phyloP scores from a whole-genome alignment of 441 rosid species.

The Pelargonium citronellum region DNA sequence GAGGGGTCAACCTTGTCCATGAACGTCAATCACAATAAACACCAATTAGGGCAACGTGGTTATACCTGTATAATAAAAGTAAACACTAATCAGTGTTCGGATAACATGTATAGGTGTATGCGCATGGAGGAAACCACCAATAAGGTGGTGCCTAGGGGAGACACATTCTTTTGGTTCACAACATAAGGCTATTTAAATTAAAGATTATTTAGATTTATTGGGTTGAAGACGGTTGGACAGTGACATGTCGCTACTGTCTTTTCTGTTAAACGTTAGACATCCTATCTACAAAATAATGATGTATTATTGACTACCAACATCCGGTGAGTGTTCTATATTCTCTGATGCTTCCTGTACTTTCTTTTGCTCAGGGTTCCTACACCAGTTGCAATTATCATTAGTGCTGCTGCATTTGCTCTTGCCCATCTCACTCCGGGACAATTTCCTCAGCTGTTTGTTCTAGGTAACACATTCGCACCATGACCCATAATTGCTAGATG shows the following conservation, averaged over 20 bases:
- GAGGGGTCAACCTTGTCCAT: no score
- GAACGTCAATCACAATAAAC: no score
- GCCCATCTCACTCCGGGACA: slow-evolving; percentile 88
- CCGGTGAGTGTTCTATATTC: not conserved
- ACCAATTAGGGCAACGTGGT: no score
- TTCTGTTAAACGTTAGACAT: not conserved
- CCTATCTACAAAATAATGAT: not conserved
- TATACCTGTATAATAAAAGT: no score
- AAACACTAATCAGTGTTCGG: no score
- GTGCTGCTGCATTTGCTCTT: slow-evolving; percentile 83
- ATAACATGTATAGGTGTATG: no score
- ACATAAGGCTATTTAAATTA: no score
- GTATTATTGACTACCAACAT: not conserved
- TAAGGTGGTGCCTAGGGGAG: no score
- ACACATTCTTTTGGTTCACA: no score
- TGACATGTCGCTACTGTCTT: not conserved
- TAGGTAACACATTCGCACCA: slow-evolving; percentile 38
- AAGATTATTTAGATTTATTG: no score
- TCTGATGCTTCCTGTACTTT: slow-evolving; percentile 11
- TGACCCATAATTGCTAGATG: not conserved
- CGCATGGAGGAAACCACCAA: no score
- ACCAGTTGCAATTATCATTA: slow-evolving; percentile 62
- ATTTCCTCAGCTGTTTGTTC: slow-evolving; percentile 74
- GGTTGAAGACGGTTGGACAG: not conserved
- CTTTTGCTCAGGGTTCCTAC: slow-evolving; percentile 62